Evolutionary conservation across 1,139 yeast species (phyloP).

Genomic region (Taphrina confusa): DNA sequence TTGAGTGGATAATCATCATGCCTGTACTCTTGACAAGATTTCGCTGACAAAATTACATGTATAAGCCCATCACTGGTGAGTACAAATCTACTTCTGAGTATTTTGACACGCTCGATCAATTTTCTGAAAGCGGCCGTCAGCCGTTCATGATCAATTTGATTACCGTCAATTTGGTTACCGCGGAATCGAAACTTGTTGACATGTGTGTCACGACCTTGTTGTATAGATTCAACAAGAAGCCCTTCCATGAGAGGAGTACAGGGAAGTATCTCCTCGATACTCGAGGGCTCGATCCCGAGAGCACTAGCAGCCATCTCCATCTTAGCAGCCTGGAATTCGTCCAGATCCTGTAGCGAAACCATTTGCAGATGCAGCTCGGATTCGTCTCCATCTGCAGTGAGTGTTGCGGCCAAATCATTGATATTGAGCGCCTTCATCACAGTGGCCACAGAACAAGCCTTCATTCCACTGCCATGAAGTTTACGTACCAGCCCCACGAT

Average conservation of each 20-base stretch:
- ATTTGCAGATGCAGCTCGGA: neutral
- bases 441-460: conserved; percentile 30
- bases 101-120: conserved; percentile 29
- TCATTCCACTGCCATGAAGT: conserved; percentile 26
- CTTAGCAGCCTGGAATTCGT: neutral
- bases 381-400: neutral
- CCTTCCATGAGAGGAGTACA: conserved; percentile 43
- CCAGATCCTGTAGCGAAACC: neutral
- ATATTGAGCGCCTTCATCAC: conserved; percentile 34
- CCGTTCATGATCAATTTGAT: conserved; percentile 20
- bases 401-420: neutral
- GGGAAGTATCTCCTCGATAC: conserved; percentile 40
- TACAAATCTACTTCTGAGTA: conserved; percentile 40
- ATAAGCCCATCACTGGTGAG: conserved; percentile 37
- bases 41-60: conserved; percentile 39
- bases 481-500: conserved; percentile 37
- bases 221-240: conserved; percentile 38
- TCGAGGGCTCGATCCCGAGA: conserved; percentile 30
- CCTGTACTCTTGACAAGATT: neutral
- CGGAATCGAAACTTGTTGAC: conserved; percentile 35
- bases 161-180: conserved; percentile 8
- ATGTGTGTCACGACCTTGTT: conserved; percentile 21
- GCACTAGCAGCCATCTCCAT: neutral
- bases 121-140: conserved; percentile 35
- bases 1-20: conserved; percentile 6